Evolutionary conservation across 2,329 filamentous ascomycete genomes (phyloP).

Genomic region (Aspergillus proliferans): DNA sequence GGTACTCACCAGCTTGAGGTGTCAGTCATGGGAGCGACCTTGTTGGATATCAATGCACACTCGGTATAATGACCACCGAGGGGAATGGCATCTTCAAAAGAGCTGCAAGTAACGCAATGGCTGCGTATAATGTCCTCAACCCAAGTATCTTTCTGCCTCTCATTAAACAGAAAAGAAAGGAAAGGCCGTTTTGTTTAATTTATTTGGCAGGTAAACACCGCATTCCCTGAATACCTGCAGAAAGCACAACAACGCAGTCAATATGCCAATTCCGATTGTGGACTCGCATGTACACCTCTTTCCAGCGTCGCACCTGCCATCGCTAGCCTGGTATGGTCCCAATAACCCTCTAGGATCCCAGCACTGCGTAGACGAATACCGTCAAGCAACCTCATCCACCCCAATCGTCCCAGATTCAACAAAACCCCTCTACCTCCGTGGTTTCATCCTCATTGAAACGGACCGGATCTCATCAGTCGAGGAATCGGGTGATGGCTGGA

Average conservation of each 20-base stretch:
- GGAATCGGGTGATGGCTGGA: conserved; percentile 53
- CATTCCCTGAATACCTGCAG: neutral
- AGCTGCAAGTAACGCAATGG: too few species aligned
- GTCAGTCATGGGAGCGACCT: neutral
- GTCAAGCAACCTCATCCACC: conserved; percentile 36
- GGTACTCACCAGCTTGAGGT: neutral
- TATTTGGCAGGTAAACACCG: too few species aligned
- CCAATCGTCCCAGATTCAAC: conserved; percentile 19
- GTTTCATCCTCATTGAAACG: conserved; percentile 78
- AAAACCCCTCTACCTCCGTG: conserved; percentile 45
- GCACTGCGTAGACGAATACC: conserved; percentile 61
- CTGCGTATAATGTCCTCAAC: too few species aligned
- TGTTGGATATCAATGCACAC: neutral
- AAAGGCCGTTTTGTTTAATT: too few species aligned
- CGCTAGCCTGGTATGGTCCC: conserved; percentile 64
- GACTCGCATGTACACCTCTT: conserved; percentile 92
- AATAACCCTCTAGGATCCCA: conserved; percentile 56
- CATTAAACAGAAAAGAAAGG: too few species aligned
- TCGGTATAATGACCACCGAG: neutral
- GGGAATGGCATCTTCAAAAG: neutral
- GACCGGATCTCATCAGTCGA: conserved; percentile 62
- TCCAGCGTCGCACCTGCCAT: conserved; percentile 59
- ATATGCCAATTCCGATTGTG: conserved; percentile 53
- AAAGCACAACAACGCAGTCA: neutral
- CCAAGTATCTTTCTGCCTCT: too few species aligned